These are phyloP conservation scores for Boletellus ananiceps DNA, from an alignment of 768 basidiomycete genomes.

Conservation along the genomic window DNA sequence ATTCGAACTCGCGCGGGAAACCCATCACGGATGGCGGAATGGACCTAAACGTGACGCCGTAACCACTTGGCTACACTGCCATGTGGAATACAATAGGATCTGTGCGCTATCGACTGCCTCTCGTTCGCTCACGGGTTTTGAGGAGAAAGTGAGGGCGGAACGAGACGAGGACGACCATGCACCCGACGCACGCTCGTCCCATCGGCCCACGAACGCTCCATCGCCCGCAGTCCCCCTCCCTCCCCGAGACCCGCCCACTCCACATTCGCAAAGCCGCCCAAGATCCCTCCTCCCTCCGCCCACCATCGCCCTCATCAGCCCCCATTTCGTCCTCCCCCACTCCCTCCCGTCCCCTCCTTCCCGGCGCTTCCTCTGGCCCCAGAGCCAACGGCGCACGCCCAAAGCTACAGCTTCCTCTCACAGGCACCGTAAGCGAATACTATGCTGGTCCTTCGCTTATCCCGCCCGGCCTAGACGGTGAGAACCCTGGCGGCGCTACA, in stretches of 20 bases:
- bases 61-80: slow-evolving; percentile 60
- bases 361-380: slow-evolving; percentile 22
- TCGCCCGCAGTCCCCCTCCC: slow-evolving; percentile 41
- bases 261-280: slow-evolving; percentile 36
- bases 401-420: slow-evolving; percentile 35
- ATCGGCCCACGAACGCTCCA: slow-evolving; percentile 46
- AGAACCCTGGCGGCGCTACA: slow-evolving; percentile 39
- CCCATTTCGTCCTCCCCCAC: slow-evolving; percentile 28
- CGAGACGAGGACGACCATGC: slow-evolving; percentile 23
- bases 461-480: slow-evolving; percentile 31
- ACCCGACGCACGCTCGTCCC: slow-evolving; percentile 36
- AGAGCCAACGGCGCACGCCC: slow-evolving; percentile 28
- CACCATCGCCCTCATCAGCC: slow-evolving; percentile 28
- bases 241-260: slow-evolving; percentile 37
- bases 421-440: slow-evolving; percentile 27
- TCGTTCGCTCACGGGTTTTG: slow-evolving; percentile 9
- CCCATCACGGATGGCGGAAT: slow-evolving; percentile 46
- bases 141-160: background rate
- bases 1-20: slow-evolving; percentile 58
- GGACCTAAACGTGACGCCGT: slow-evolving; percentile 56
- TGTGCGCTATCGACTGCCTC: background rate
- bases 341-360: slow-evolving; percentile 31
- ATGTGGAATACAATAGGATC: background rate
- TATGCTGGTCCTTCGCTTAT: slow-evolving; percentile 31
- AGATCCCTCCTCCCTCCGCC: slow-evolving; percentile 25